Evolutionary conservation across 83 land plant species (phyloP).

Genomic region (Picea abies): DNA sequence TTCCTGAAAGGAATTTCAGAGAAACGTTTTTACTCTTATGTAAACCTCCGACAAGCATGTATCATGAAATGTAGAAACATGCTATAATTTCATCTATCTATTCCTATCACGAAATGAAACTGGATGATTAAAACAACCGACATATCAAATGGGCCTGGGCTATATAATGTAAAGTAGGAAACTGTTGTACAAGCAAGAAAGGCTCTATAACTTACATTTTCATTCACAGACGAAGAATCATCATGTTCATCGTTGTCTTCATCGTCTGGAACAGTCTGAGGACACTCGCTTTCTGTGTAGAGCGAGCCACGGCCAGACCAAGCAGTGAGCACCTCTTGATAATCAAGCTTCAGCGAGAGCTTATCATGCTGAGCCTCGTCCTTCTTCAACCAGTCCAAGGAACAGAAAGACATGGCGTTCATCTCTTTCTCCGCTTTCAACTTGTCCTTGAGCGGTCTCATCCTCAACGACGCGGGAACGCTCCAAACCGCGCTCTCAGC

Average conservation of each 20-base stretch:
- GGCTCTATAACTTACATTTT: not conserved
- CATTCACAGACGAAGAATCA: not conserved
- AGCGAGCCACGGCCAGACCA: constrained; percentile 75
- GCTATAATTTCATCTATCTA: too few species aligned
- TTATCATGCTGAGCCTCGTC: not conserved
- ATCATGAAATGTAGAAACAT: not conserved
- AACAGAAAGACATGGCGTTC: not conserved
- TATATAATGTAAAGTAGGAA: not conserved
- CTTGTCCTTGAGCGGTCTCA: not conserved
- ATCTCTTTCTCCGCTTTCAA: not conserved
- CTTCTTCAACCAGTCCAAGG: not conserved
- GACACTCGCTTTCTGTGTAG: constrained; percentile 40
- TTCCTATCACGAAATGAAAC: too few species aligned
- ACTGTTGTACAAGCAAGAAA: not conserved
- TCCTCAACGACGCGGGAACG: not conserved
- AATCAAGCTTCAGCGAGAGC: constrained; percentile 67
- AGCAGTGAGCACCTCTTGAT: constrained; percentile 67
- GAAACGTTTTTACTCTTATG: too few species aligned
- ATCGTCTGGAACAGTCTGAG: constrained; percentile 42
- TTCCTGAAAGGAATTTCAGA: too few species aligned
- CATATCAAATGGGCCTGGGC: not conserved
- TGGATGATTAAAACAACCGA: not conserved
- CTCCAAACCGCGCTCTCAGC: not conserved
- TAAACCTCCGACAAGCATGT: not conserved
- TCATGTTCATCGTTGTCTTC: not conserved